Base-by-base conservation (phyloP, 192 early-diverging fungal species). In the Bifiguratus adelaidae region DNA sequence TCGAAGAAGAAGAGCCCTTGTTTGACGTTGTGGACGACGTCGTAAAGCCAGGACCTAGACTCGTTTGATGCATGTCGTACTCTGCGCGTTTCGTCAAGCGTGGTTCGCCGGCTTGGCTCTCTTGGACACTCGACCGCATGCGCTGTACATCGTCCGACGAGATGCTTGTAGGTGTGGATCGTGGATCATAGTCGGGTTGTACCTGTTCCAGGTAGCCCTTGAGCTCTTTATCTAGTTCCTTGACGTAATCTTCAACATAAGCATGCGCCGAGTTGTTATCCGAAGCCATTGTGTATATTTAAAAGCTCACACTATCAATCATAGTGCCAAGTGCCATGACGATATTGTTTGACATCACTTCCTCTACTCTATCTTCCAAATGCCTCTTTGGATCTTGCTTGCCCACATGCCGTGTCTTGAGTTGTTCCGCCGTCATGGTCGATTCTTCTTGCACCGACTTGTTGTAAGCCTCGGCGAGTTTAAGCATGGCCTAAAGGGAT, bases 351-450 rank as follows among this genome's bases (percentile, higher is more conserved):
- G 84, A 76, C 94, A 99, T 97, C 25, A 83, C 78, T 22, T 76
- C 69, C 52, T 95, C 93, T 2, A 95, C 89, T 22, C 83, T 92
- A 27, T 87, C 81, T 63, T 94, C 91, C 53, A 99, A 67, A 66
- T 99, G 97, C 55, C 92, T 81, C 74, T 99, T 99, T 12, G 97
- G 97, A 58, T 99, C 97, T 68, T 99, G 92, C 63, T 99, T 99
- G 26, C 97, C 97, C n/a, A 99, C 92, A 63, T 99, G 97, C 27
- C 97, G 91, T 7, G 88, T 97, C 67, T 92, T 88, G 26, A 99
- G 83, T 70, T 97, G 88, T 36, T 97, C 88, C 2, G 82, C 56
- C 9, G 90, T 89, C 82, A 99, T 73, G 11, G 84, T 90, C 40
- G 77, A 84, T 68, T 99, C 97, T 60, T 99, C 97, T 48, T 89